Evolutionary conservation across 257 asterid genomes (phyloP), one percentile per base, ranked within the genome.

Genomic region (Avicennia marina): DNA sequence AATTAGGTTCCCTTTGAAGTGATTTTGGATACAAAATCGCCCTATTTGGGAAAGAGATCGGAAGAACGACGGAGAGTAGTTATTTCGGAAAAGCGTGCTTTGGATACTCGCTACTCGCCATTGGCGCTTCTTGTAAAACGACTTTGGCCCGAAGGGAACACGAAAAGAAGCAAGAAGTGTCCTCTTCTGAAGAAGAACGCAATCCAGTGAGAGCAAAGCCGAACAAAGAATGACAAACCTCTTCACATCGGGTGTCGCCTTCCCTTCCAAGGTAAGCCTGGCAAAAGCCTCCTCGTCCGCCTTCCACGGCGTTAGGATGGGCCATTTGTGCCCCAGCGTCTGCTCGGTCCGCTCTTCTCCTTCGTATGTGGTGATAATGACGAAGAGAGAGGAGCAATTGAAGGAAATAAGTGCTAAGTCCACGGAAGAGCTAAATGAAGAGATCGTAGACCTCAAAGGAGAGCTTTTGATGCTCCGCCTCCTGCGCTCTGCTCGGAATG

Each of bases 391-490:
- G 16, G 97, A 83, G 44, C 94, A 93, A 44, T 67, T 89, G 81
- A 89, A 79, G 69, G 95, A 84, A 38, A 80, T 93, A 12, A 76
- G 96, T 71, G 44, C 77, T 24, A 93, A 86, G 72, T 71, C 97
- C 4, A 77, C 91, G 0, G 96, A 93, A 12, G 85, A 86, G 73
- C 75, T 93, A 6, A 72, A 89, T 39, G 95, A 93, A 69, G 97
- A 93, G 66, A 79, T 89, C 16, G 79, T 90, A 13, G 97, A 89
- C 78, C 84, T 89, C 32, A 89, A 93, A 71, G 99, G 99, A 33
- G 99, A 93, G 85, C 82, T 93, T 27, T 79, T 93, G 33, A 93
- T 93, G 99, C 95, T 93, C 51, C 97, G 97, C 50, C 93, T 91
- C 56, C 95, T 88, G 69, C 79, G 90, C 47, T 82, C 99, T 19